phyloP scores from a whole-genome alignment of 108 stramenopile genomes.

The Nitzschia palea region DNA sequence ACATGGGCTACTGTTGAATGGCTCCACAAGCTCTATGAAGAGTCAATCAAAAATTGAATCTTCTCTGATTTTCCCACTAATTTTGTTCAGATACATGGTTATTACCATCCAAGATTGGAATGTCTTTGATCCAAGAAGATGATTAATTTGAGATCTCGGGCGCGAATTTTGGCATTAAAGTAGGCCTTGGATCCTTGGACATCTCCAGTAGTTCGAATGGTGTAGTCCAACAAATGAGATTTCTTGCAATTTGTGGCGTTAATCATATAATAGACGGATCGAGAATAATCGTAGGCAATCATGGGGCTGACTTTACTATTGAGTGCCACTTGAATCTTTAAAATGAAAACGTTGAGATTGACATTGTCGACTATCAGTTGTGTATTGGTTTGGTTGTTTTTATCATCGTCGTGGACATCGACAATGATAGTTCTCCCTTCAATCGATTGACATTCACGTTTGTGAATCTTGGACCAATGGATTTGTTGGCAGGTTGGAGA shows the following conservation, averaged over 20 bases:
- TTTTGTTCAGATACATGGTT: too few relatives aligned
- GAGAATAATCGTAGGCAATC: conserved; percentile 1
- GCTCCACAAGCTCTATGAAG: too few relatives aligned
- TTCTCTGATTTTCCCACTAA: too few relatives aligned
- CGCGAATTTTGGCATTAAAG: not conserved
- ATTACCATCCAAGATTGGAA: not conserved
- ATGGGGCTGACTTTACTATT: conserved; percentile 3
- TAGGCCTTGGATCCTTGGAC: conserved; percentile 2
- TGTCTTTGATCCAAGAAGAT: not conserved
- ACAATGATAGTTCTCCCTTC: not conserved
- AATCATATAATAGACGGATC: conserved; percentile 4
- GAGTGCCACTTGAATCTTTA: not conserved
- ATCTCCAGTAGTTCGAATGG: not conserved
- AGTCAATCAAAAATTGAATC: too few relatives aligned
- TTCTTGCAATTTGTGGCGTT: not conserved
- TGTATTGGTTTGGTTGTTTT: conserved; percentile 1
- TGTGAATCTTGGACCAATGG: not conserved
- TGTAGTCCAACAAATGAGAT: not conserved
- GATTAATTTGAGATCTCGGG: not conserved
- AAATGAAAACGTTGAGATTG: not conserved
- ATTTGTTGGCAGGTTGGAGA: not conserved
- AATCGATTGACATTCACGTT: not conserved
- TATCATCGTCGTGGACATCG: too few relatives aligned
- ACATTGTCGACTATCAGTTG: not conserved
- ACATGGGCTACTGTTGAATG: too few relatives aligned